Conservation (phyloP, 371 early-diverging fungal species). For the Mucor sp. region DNA sequence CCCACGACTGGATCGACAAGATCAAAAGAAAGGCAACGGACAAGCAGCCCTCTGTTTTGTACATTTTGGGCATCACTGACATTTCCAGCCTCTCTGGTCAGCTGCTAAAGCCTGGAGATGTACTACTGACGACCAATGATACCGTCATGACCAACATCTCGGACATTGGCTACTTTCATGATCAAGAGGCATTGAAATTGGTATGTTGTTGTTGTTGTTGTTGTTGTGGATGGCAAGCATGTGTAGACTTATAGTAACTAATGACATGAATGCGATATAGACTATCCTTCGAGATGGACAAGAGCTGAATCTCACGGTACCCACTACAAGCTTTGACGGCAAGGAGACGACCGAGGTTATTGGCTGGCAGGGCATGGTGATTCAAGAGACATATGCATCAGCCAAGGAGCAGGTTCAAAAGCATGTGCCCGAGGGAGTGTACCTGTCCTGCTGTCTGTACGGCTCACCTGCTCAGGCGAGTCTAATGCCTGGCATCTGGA, state of each 20-base stretch:
- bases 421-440: slow-evolving; percentile 70
- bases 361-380: slow-evolving; percentile 85
- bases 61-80: slow-evolving; percentile 66
- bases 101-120: slow-evolving; percentile 75
- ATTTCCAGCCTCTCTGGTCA: slow-evolving; percentile 54
- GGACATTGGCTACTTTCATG: slow-evolving; percentile 9
- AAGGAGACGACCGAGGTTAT: slow-evolving; percentile 66
- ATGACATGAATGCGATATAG: not conserved
- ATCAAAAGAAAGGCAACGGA: slow-evolving; percentile 66
- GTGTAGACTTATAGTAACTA: not conserved
- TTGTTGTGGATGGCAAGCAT: not conserved
- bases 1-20: slow-evolving; percentile 69
- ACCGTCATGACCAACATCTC: slow-evolving; percentile 60
- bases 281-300: slow-evolving; percentile 60
- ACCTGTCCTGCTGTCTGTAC: slow-evolving; percentile 67
- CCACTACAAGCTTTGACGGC: slow-evolving; percentile 56
- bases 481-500: slow-evolving; percentile 66
- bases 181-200: slow-evolving; percentile 8
- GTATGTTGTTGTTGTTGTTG: too few species aligned
- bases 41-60: slow-evolving; percentile 56
- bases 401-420: slow-evolving; percentile 77
- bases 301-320: slow-evolving; percentile 47
- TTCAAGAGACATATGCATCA: slow-evolving; percentile 78
- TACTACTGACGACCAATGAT: slow-evolving; percentile 76
- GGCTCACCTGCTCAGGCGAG: slow-evolving; percentile 74